These are phyloP conservation scores for Nepenthes alata DNA, from an alignment of 179 eudicot genomes.

Conservation along the genomic window DNA sequence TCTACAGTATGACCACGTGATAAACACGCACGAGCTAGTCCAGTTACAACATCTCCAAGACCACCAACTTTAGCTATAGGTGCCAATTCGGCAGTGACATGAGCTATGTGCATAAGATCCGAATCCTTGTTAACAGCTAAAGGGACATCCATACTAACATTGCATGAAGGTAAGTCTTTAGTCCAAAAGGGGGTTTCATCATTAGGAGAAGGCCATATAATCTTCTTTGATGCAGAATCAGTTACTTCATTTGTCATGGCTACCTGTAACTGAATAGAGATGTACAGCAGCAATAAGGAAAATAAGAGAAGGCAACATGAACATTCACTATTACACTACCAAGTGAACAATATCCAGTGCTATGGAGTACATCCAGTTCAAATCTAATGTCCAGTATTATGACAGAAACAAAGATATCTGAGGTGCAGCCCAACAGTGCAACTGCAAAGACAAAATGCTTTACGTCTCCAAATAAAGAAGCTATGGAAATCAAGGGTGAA, in stretches of 20 bases:
- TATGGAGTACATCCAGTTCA: not conserved
- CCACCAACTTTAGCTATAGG: conserved; percentile 93
- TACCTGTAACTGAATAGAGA: conserved; percentile 20
- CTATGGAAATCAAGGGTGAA: no score
- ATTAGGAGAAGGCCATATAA: conserved; percentile 63
- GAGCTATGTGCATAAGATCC: conserved; percentile 46
- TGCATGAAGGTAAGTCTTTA: conserved; percentile 31
- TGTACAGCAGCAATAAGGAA: not conserved
- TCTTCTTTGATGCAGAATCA: conserved; percentile 14
- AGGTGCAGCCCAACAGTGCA: no score
- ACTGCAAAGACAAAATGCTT: no score
- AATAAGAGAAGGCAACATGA: not conserved
- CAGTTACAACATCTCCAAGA: conserved; percentile 87
- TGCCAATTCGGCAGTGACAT: conserved; percentile 90
- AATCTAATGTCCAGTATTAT: not conserved
- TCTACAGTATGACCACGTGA: conserved; percentile 70
- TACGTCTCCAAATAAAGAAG: no score
- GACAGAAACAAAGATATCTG: no score
- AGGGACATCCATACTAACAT: conserved; percentile 21
- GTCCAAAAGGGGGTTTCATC: conserved; percentile 71
- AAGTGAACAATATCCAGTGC: not conserved
- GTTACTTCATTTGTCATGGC: conserved; percentile 18
- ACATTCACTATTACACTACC: not conserved
- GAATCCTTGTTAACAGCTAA: conserved; percentile 31
- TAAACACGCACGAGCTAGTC: conserved; percentile 77